Conservation (phyloP, 805 yeast species). For the Suhomyces faveliae region DNA sequence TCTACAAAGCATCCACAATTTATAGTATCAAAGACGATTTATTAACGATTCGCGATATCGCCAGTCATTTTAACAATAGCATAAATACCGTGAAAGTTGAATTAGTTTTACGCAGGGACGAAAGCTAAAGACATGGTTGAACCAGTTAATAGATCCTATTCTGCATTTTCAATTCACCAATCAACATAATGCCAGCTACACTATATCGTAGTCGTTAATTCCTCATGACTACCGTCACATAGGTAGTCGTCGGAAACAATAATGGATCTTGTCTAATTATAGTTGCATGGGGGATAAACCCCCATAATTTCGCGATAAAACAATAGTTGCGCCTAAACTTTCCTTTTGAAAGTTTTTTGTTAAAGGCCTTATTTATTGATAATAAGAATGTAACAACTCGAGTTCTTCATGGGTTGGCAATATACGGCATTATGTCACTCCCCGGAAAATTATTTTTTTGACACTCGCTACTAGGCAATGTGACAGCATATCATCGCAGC, state of each 20-base stretch:
- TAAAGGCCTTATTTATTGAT: background rate
- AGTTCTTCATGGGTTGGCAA: background rate
- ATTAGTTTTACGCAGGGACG: conserved; percentile 3
- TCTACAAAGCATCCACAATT: conserved; percentile 9
- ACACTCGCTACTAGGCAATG: background rate
- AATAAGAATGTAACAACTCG: background rate
- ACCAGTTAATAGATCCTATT: background rate
- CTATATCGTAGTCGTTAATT: background rate
- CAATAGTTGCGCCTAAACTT: background rate
- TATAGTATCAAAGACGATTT: conserved; percentile 9
- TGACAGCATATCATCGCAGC: background rate
- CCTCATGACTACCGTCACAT: background rate
- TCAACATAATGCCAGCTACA: too few relatives aligned
- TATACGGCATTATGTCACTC: background rate
- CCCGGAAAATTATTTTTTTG: background rate
- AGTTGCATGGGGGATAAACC: background rate
- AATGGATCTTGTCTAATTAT: background rate
- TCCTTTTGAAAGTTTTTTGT: background rate
- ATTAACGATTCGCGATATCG: conserved; percentile 5
- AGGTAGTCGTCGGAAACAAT: background rate
- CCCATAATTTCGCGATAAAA: background rate
- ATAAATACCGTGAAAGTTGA: conserved; percentile 2
- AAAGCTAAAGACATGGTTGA: background rate
- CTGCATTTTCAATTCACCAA: background rate
- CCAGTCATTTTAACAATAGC: background rate